Conservation (phyloP, 2,329 filamentous ascomycete species). For the Akanthomyces uredinophilus region DNA sequence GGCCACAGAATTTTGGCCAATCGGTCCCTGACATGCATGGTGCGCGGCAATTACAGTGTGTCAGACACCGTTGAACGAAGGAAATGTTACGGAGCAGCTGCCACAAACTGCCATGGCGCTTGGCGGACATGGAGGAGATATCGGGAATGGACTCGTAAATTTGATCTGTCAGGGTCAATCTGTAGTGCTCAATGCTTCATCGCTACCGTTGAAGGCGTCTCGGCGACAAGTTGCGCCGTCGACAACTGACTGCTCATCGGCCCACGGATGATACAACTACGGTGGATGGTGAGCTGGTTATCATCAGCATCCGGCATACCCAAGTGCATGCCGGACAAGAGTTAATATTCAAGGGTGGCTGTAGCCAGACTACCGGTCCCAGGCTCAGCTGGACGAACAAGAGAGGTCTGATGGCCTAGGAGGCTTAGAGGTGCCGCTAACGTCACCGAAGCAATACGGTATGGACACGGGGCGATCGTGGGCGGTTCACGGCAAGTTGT, state of each 20-base stretch:
- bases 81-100: background rate
- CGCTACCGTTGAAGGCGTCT: background rate
- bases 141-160: constrained; percentile 11
- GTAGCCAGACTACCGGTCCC: background rate
- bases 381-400: background rate
- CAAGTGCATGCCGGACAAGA: constrained; percentile 2
- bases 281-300: background rate
- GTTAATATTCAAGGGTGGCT: background rate
- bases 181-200: constrained; percentile 14
- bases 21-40: background rate
- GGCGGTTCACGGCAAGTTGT: background rate
- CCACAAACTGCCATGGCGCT: background rate
- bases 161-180: constrained; percentile 12
- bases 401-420: background rate
- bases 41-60: background rate
- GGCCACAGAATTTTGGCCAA: background rate
- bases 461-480: background rate
- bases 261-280: background rate
- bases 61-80: background rate
- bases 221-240: background rate
- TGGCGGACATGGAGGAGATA: background rate
- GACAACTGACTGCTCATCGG: background rate
- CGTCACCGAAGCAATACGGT: background rate
- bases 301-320: background rate
- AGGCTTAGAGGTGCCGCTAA: background rate